Evolutionary conservation across 371 early-diverging fungal genomes (phyloP).

Genomic region (Thermomucor indicae-seudaticae): DNA sequence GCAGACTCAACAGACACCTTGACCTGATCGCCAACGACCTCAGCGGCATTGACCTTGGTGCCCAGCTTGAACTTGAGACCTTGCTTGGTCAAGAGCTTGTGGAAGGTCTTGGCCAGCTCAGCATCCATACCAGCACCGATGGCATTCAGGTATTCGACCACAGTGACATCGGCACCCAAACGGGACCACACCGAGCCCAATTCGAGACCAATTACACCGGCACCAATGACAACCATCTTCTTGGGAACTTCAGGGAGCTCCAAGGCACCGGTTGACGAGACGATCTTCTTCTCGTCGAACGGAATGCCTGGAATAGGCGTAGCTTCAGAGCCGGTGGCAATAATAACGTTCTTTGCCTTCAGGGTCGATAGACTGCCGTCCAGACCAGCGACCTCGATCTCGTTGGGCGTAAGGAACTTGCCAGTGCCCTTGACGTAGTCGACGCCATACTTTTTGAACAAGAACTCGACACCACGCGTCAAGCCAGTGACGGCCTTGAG

Average conservation of each 20-base stretch:
- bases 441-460: constrained; percentile 97
- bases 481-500: constrained; percentile 83
- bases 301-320: constrained; percentile 91
- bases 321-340: constrained; percentile 97
- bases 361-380: constrained; percentile 71
- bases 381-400: constrained; percentile 76
- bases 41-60: constrained; percentile 92
- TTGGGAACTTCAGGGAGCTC: constrained; percentile 90
- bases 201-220: constrained; percentile 98
- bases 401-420: constrained; percentile 71
- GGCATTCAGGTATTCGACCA: constrained; percentile 91
- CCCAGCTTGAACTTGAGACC: constrained; percentile 97
- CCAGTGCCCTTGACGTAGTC: constrained; percentile 94
- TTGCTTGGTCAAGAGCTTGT: constrained; percentile 88
- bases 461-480: constrained; percentile 90
- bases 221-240: constrained; percentile 98
- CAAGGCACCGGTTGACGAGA: constrained; percentile 96
- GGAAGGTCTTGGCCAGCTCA: constrained; percentile 92
- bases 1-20: constrained; percentile 90
- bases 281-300: constrained; percentile 93
- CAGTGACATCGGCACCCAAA: constrained; percentile 93
- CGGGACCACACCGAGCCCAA: constrained; percentile 97
- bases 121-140: constrained; percentile 98
- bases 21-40: constrained; percentile 81
- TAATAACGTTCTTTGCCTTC: constrained; percentile 92